Base-by-base conservation (phyloP, 805 yeast genomes). In the Scheffersomyces spartinae region DNA sequence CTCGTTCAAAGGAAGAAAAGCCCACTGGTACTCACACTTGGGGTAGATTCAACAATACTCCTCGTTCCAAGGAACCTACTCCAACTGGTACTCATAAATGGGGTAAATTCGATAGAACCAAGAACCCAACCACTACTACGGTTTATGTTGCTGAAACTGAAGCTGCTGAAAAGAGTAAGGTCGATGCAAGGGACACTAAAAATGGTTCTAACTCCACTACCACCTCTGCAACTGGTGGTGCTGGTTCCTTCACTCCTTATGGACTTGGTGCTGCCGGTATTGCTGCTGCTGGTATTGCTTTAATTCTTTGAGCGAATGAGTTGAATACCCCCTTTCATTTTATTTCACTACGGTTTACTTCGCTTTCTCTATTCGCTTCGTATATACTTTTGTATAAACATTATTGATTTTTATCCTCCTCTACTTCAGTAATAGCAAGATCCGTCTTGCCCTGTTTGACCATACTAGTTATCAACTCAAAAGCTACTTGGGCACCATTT, bases 381-480 rank as follows among this genome's bases (percentile, higher is more conserved):
- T n/a, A n/a, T n/a, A n/a, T n/a, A n/a, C n/a, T 19, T 19, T 13
- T 17, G 10, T 13, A n/a, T 19, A 19, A 10, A 12, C 13, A 4
- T 17, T 17, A 14, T 24, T 21, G 13, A 15, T 10, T 16, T 21
- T 19, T 23, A 17, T 25, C 15, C 16, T 20, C 11, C 20, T 18
- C 23, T 25, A 18, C 7, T 26, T 14, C 24, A 15, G 8, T 20
- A 14, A 20, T 10, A 7, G 9, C 13, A n/a, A 20, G 32, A 13
- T 27, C 43, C 9, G 42, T 24, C 2, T 40, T 41, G 2, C 71
- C 76, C 37, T 63, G 71, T 43, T 74, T 70, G 9, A 79, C 85
- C 83, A 81, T 80, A 31, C 71, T 68, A 9, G 91, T 77, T 27
- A 80, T 47, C 20, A 81, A 40, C 46, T 81, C 93, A 49, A 53